Evolutionary conservation across 768 basidiomycete species (phyloP).

Genomic region (Coprinellus micaceus): DNA sequence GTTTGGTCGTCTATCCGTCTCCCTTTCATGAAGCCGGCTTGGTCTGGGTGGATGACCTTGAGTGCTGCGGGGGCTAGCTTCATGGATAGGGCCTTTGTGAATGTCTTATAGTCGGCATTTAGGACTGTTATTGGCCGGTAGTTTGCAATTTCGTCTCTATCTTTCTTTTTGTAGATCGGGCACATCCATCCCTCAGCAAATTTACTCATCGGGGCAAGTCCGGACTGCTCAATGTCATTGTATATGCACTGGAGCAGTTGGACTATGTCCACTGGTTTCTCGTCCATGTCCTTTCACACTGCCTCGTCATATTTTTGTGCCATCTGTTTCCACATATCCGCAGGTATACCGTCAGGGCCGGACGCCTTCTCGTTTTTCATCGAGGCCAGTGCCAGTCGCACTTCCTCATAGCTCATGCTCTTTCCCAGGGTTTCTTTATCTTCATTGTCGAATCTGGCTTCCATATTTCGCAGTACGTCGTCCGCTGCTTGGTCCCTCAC

Average conservation of each 20-base stretch:
- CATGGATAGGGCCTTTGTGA: slow-evolving; percentile 23
- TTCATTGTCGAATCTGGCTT: not conserved
- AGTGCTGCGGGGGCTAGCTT: slow-evolving; percentile 12
- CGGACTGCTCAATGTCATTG: not conserved
- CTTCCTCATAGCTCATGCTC: not conserved
- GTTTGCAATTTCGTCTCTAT: slow-evolving; percentile 25
- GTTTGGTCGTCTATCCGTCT: not conserved
- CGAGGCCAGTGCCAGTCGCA: not conserved
- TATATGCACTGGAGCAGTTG: slow-evolving; percentile 2
- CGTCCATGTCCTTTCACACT: slow-evolving; percentile 3
- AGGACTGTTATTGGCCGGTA: slow-evolving; percentile 33
- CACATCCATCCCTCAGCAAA: slow-evolving; percentile 31
- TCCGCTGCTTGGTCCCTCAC: not conserved
- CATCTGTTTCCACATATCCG: slow-evolving; percentile 23
- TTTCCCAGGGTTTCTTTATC: not conserved
- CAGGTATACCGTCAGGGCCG: slow-evolving; percentile 19
- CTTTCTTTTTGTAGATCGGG: slow-evolving; percentile 41
- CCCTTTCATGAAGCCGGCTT: slow-evolving; percentile 1
- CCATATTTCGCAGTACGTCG: slow-evolving; percentile 1
- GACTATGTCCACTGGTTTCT: slow-evolving; percentile 1
- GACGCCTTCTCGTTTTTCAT: slow-evolving; percentile 12
- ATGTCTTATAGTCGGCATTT: slow-evolving; percentile 32
- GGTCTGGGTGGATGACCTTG: slow-evolving; percentile 16
- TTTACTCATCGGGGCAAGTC: not conserved
- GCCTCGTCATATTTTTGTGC: not conserved